A percentile compares a stretch with the other conserved stretches of the same genome.
Conservation (phyloP, 495 filamentous ascomycete species). For the Daldinia grandis region DNA sequence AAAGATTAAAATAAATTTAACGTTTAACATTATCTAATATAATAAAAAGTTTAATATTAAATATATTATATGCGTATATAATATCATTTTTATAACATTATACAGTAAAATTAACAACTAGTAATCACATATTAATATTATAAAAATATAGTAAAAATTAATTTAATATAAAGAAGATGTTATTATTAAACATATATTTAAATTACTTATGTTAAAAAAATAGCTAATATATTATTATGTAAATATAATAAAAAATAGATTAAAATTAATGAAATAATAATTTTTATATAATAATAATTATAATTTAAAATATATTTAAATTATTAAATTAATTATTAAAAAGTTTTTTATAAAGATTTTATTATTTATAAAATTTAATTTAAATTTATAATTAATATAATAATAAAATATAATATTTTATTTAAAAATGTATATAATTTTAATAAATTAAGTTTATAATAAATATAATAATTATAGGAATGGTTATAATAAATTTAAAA, state of each 20-base stretch:
- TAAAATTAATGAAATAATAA: background rate
- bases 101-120: no score
- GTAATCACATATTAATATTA: no score
- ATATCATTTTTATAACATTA: no score
- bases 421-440: background rate
- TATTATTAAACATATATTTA: no score
- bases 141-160: no score
- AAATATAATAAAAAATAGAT: background rate
- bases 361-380: background rate
- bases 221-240: no score
- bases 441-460: no score
- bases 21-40: no score
- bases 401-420: background rate
- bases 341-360: slow-evolving; percentile 1
- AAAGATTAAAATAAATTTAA: no score
- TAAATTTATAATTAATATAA: background rate
- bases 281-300: background rate
- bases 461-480: background rate
- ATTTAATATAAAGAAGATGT: no score
- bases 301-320: background rate
- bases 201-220: no score
- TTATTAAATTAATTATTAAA: background rate
- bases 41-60: background rate
- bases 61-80: background rate
- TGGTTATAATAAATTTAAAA: background rate